These are phyloP conservation scores for Russula emetica DNA, from an alignment of 768 basidiomycete species.

Conservation along the genomic window DNA sequence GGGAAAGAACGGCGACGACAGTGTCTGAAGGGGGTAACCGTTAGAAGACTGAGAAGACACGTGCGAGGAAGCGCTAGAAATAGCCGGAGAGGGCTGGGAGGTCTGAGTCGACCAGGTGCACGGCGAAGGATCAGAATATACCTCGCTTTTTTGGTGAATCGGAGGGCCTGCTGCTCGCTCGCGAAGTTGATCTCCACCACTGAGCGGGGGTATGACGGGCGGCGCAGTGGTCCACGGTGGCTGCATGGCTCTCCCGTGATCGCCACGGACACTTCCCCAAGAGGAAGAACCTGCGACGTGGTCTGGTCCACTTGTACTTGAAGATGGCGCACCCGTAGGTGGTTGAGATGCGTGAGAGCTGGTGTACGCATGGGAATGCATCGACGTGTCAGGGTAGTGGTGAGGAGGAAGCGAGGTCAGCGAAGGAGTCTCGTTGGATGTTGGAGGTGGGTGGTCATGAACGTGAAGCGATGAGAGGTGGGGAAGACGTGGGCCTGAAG, in stretches of 20 bases:
- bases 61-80: conserved; percentile 21
- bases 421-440: conserved; percentile 11
- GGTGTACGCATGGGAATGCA: conserved; percentile 22
- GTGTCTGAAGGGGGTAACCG: conserved; percentile 23
- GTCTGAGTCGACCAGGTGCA: conserved; percentile 25
- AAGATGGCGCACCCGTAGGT: conserved; percentile 5
- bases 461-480: conserved; percentile 25
- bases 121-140: conserved; percentile 23
- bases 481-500: conserved; percentile 24
- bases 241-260: conserved; percentile 17
- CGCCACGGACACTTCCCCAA: conserved; percentile 18
- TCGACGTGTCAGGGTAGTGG: conserved; percentile 17
- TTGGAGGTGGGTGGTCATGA: conserved; percentile 19
- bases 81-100: conserved; percentile 16
- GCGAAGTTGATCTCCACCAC: conserved; percentile 19
- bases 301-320: conserved; percentile 16
- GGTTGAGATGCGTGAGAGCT: conserved; percentile 18
- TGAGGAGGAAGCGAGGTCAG: conserved; percentile 17
- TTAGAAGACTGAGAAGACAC: conserved; percentile 21
- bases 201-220: conserved; percentile 19
- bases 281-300: conserved; percentile 8
- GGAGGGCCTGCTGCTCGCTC: conserved; percentile 14
- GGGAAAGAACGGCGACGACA: conserved; percentile 27
- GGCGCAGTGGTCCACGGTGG: conserved; percentile 14
- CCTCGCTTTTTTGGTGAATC: conserved; percentile 18